Evolutionary conservation across 106 monocot species (phyloP).

Genomic region (Platanthera guangdongensis): DNA sequence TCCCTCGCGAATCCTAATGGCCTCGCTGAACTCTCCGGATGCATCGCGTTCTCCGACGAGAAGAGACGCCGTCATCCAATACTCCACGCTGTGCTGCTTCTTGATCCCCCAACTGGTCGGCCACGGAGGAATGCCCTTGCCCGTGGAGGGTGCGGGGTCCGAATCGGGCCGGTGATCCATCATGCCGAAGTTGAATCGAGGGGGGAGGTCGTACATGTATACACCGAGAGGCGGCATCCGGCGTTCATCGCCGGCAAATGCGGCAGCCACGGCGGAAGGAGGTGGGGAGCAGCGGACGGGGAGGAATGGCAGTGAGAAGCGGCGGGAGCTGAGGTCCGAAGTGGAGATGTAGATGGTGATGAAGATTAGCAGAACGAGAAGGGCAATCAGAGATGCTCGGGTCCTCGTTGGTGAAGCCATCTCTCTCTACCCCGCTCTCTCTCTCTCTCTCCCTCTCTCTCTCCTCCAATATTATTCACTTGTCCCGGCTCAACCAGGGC

Average conservation of each 20-base stretch:
- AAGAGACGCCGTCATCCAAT: constrained; percentile 92
- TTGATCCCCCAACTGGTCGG: constrained; percentile 49
- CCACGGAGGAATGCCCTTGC: constrained; percentile 46
- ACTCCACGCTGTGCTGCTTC: constrained; percentile 97
- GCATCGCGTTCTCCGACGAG: constrained; percentile 5
- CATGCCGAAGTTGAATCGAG: constrained; percentile 83
- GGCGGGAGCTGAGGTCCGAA: constrained; percentile 18
- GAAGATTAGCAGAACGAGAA: constrained; percentile 28
- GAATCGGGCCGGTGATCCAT: constrained; percentile 14
- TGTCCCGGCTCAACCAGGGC: too few species aligned
- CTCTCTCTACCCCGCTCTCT: neutral
- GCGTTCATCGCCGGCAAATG: neutral
- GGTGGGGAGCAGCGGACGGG: constrained; percentile 12
- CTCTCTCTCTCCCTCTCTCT: neutral
- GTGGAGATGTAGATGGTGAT: constrained; percentile 34
- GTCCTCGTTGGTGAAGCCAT: constrained; percentile 12
- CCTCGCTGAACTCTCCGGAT: constrained; percentile 29
- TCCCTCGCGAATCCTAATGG: constrained; percentile 52
- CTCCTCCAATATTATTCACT: too few species aligned
- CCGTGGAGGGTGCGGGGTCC: neutral
- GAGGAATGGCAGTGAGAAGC: constrained; percentile 21
- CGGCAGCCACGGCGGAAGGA: neutral
- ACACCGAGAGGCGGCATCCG: constrained; percentile 44
- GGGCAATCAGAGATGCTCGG: constrained; percentile 4
- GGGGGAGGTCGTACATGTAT: constrained; percentile 90